phyloP scores from a whole-genome alignment of 441 rosid species.

The Erodium moschatum region DNA sequence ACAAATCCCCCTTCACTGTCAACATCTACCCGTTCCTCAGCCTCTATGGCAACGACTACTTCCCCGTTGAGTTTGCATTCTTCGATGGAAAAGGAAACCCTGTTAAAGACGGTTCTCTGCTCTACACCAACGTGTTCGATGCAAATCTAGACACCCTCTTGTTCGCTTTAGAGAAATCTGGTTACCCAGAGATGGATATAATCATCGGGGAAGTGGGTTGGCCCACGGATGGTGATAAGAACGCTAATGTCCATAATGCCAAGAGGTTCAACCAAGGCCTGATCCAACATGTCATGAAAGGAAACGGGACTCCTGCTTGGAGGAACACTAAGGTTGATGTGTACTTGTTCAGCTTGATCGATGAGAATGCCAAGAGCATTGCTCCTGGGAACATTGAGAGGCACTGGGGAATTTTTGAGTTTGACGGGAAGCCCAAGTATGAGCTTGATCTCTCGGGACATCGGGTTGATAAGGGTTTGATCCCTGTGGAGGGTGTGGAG shows the following conservation, averaged over 20 bases:
- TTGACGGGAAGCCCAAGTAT: slow-evolving; percentile 39
- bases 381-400: slow-evolving; percentile 39
- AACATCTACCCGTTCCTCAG: slow-evolving; percentile 59
- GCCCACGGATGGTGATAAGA: slow-evolving; percentile 32
- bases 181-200: slow-evolving; percentile 42
- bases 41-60: slow-evolving; percentile 36
- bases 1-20: slow-evolving; percentile 42
- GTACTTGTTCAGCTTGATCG: slow-evolving; percentile 35
- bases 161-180: slow-evolving; percentile 34
- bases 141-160: slow-evolving; percentile 47
- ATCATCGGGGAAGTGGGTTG: slow-evolving; percentile 30
- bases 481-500: slow-evolving; percentile 28
- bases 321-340: slow-evolving; percentile 27
- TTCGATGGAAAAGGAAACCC: slow-evolving; percentile 42
- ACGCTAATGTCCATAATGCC: slow-evolving; percentile 31
- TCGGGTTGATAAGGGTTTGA: slow-evolving; percentile 21
- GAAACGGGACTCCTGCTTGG: slow-evolving; percentile 31
- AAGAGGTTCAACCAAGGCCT: slow-evolving; percentile 36
- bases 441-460: slow-evolving; percentile 30
- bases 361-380: slow-evolving; percentile 35
- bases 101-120: slow-evolving; percentile 32
- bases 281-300: slow-evolving; percentile 27
- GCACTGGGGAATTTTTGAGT: slow-evolving; percentile 41
- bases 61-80: slow-evolving; percentile 50
- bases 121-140: slow-evolving; percentile 47